Evolutionary conservation across 169 alveolate species (phyloP), one percentile per base, ranked within the genome.

Genomic region (Eimeria sp.): DNA sequence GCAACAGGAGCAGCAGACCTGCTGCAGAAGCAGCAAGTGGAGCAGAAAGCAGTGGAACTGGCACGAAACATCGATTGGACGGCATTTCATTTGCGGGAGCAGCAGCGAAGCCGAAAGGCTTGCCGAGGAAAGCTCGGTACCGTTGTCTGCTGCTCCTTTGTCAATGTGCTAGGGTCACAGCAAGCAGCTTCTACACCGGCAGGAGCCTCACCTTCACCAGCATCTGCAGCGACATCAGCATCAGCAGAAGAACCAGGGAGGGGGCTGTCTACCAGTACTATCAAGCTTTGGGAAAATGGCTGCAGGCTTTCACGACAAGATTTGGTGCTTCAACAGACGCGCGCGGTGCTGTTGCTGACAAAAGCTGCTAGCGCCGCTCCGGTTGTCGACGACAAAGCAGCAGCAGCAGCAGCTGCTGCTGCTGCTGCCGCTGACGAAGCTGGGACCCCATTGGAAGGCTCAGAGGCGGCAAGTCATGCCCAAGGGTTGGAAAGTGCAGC

Each of bases 331-430:
- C 82, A 87, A 8, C 93, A 87, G 80, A 64, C 93, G 66, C 93
- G 93, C 9, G 93, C 93, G 37, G 93, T 64, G 83, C 62, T n/a
- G 80, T 33, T 87, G 83, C 82, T 87, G 83, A 87, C 93, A 23
- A 72, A 64, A 43, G 93, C 82, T 30, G 46, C 93, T 37, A 20
- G 74, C n/a, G 82, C 93, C 25, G 93, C 66, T 43, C 66, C 43
- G 9, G 66, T 87, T 37, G 93, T 66, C 20, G 93, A 87, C 82
- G 93, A 87, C 83, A 87, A 87, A 64, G 52, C 20, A 33, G 93
- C 83, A 62, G 93, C 72, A 87, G 78, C 56, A 20, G 80, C 71
- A 14, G 76, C 56, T 30, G 71, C 82, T 64, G 93, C 93, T 64
- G 62, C 83, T 85, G 91, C 49, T 58, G 68, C 89, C 11, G 78